Evolutionary conservation across 768 basidiomycete species (phyloP), one percentile per base, ranked within the genome.

Genomic region (Agaricus blazei): DNA sequence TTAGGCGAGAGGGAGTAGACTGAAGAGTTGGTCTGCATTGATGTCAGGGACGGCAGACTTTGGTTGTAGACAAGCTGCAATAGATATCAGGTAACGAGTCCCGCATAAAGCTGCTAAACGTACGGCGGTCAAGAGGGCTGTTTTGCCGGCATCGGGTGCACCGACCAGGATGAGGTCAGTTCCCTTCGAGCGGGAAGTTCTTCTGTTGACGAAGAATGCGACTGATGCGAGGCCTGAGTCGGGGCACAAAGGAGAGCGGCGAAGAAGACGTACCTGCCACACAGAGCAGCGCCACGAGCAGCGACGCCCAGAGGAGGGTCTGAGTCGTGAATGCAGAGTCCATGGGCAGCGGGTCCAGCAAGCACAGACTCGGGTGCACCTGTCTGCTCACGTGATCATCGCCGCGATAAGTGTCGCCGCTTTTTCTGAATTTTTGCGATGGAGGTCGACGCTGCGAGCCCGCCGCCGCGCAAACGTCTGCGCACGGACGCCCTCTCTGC

Each of bases 91-190:
- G 37, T 15, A 31, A 52, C 15, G 42, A 36, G 14, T 40, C 19
- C 46, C 9, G 37, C 27, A 43, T 5, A 19, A 43, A 36, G 51
- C 41, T 12, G 43, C 24, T 19, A 51, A 29, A 76, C 84, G 60
- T 58, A 89, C 91, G 58, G 79, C 75, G 24, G 87, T 83, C 48
- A 91, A 65, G 38, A 93, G 83, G 19, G 89, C 77, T 1, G 91
- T 93, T 72, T 93, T 93, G 46, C 91, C 91, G 1, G 82, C 81
- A 68, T 91, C 88, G 5, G 84, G 77, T 38, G 84, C 74, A 2
- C 91, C 91, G 3, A 88, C 77, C n/a, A 93, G 72, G 3, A 93
- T 68, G n/a, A 93, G 63, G n/a, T 78, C 71, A 65, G 79, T 81
- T 26, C 85, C 83, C 64, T 69, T 72, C 1, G 78, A 68, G 42